A percentile compares a stretch with the other conserved stretches of the same genome.
These are phyloP conservation scores for Apiospora malaysiana DNA, from an alignment of 2,329 filamentous ascomycete species.

Conservation along the genomic window DNA sequence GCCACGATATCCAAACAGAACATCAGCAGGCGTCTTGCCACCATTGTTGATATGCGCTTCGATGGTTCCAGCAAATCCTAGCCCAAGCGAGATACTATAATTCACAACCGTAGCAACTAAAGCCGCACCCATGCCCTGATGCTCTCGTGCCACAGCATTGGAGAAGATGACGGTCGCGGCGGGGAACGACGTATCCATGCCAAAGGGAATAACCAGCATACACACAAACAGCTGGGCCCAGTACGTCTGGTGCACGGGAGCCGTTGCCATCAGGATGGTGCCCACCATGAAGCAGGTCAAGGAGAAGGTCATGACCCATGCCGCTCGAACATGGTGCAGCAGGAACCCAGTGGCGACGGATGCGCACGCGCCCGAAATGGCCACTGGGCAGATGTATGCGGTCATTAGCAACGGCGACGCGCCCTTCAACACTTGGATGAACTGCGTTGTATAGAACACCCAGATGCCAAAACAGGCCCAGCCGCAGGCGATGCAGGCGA, in stretches of 20 bases:
- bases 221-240: slow-evolving; percentile 59
- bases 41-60: slow-evolving; percentile 48
- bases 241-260: slow-evolving; percentile 54
- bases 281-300: slow-evolving; percentile 35
- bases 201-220: slow-evolving; percentile 52
- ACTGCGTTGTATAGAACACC: slow-evolving; percentile 56
- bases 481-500: slow-evolving; percentile 58
- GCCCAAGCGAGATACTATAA: slow-evolving; percentile 59
- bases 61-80: slow-evolving; percentile 61
- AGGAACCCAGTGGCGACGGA: slow-evolving; percentile 41
- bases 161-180: slow-evolving; percentile 56
- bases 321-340: slow-evolving; percentile 39
- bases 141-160: slow-evolving; percentile 40
- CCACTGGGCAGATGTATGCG: slow-evolving; percentile 38
- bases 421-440: slow-evolving; percentile 50
- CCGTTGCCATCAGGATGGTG: slow-evolving; percentile 34
- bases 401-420: slow-evolving; percentile 39
- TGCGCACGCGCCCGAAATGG: slow-evolving; percentile 35
- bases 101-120: slow-evolving; percentile 63
- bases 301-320: slow-evolving; percentile 33
- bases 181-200: slow-evolving; percentile 64
- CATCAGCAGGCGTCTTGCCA: slow-evolving; percentile 37
- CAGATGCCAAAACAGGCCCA: slow-evolving; percentile 62
- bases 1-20: slow-evolving; percentile 43
- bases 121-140: slow-evolving; percentile 43